A percentile compares a stretch with the other conserved stretches of the same genome.
phyloP scores from a whole-genome alignment of 768 basidiomycete species.

The Suillus subaureus region DNA sequence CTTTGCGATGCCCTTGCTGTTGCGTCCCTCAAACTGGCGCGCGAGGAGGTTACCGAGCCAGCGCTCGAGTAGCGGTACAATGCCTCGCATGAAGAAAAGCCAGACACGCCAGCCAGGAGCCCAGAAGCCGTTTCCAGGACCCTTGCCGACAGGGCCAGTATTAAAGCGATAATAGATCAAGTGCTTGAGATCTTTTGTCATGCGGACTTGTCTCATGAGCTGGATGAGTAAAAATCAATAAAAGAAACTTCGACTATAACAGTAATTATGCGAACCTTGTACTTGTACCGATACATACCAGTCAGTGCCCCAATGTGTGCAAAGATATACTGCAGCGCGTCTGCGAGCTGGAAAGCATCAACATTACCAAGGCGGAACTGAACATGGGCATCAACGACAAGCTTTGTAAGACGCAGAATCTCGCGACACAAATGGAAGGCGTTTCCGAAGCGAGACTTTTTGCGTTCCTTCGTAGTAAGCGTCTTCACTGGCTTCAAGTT shows the following conservation, averaged over 20 bases:
- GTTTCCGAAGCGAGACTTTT: slow-evolving; percentile 99
- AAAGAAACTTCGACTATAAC: slow-evolving; percentile 32
- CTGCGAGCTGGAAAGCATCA: slow-evolving; percentile 98
- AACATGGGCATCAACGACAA: slow-evolving; percentile 98
- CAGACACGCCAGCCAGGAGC: slow-evolving; percentile 99
- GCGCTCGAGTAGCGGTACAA: slow-evolving; percentile 94
- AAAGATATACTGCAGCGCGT: slow-evolving; percentile 97
- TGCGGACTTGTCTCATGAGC: slow-evolving; percentile 99
- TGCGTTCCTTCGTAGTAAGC: slow-evolving; percentile 98
- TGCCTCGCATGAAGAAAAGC: slow-evolving; percentile 99
- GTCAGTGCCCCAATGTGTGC: slow-evolving; percentile 97
- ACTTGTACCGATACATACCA: slow-evolving; percentile 99
- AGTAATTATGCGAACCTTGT: slow-evolving; percentile 64
- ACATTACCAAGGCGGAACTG: slow-evolving; percentile 98
- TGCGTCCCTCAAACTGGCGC: slow-evolving; percentile 97
- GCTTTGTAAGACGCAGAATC: slow-evolving; percentile 95
- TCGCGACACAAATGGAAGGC: slow-evolving; percentile 98
- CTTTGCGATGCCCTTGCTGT: slow-evolving; percentile 94
- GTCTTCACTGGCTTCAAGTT: slow-evolving; percentile 98
- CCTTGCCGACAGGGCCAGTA: slow-evolving; percentile 98
- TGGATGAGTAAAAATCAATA: slow-evolving; percentile 28
- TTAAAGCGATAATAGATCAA: slow-evolving; percentile 99
- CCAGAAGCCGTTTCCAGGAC: slow-evolving; percentile 99
- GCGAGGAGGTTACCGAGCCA: slow-evolving; percentile 98
- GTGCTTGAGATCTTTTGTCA: slow-evolving; percentile 99